Conservation (phyloP, 2,329 filamentous ascomycete species). For the Paramyrothecium roridum region DNA sequence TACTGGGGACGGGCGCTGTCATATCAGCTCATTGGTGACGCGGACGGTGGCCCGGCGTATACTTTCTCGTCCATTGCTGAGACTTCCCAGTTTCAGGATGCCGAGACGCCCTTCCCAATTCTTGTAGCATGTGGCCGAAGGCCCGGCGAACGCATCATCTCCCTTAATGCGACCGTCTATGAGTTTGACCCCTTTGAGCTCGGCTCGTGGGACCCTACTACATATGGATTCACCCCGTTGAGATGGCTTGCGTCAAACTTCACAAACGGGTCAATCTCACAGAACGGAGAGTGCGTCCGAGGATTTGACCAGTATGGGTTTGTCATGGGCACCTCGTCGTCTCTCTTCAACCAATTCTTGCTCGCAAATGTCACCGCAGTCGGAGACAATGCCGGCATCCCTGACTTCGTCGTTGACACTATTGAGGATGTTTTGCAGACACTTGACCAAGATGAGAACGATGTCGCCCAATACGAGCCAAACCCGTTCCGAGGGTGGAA, state of each 20-base stretch:
- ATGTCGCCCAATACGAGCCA: constrained; percentile 68
- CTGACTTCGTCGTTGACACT: constrained; percentile 46
- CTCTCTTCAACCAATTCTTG: constrained; percentile 78
- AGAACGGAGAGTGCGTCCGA: constrained; percentile 60
- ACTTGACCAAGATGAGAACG: constrained; percentile 59
- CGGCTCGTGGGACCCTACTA: constrained; percentile 70
- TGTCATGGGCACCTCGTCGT: constrained; percentile 81
- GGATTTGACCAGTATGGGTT: constrained; percentile 83
- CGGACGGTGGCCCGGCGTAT: constrained; percentile 64
- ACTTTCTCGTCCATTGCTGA: constrained; percentile 67
- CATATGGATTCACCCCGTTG: constrained; percentile 68
- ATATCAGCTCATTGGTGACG: constrained; percentile 73
- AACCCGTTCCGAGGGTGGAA: constrained; percentile 74
- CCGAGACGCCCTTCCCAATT: constrained; percentile 68
- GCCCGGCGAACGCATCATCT: constrained; percentile 57
- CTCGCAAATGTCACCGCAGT: constrained; percentile 37
- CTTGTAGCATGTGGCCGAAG: constrained; percentile 67
- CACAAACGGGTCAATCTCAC: constrained; percentile 54
- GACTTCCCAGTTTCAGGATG: constrained; percentile 58
- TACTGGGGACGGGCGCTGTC: constrained; percentile 76
- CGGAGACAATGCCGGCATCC: constrained; percentile 20
- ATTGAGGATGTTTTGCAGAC: constrained; percentile 48
- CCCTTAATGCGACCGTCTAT: constrained; percentile 65
- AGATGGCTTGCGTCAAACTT: constrained; percentile 74
- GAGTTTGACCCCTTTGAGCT: constrained; percentile 81